phyloP scores from a whole-genome alignment of 441 rosid genomes.

The Codiaeum variegatum region DNA sequence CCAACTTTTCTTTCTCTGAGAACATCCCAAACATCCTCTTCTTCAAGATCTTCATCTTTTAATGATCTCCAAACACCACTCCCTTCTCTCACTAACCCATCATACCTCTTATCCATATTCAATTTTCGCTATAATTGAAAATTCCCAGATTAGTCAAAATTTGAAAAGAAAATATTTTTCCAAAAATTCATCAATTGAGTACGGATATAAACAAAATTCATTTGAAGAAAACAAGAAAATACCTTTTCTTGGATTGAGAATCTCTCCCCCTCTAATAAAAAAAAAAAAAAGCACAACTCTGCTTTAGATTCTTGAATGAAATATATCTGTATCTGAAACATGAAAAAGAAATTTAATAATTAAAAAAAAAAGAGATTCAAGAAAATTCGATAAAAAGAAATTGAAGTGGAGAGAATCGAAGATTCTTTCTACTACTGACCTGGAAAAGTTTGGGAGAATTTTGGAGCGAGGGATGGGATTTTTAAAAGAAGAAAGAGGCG shows the following conservation, averaged over 20 bases:
- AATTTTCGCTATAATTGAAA: conserved; percentile 23
- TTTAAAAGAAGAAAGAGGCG: background rate
- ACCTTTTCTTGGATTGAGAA: conserved; percentile 24
- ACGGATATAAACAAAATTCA: background rate
- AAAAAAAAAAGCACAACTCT: conserved; percentile 23
- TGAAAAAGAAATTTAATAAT: conserved; percentile 14
- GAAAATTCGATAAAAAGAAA: background rate
- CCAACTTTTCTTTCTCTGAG: conserved; percentile 33
- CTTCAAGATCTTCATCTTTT: conserved; percentile 67
- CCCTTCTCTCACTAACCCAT: conserved; percentile 37
- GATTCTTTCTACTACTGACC: conserved; percentile 16
- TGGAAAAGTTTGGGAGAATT: conserved; percentile 3
- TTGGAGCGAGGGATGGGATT: background rate
- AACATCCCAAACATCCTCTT: conserved; percentile 75
- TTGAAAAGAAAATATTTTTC: background rate
- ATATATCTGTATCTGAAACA: conserved; percentile 37
- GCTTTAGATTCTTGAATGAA: conserved; percentile 21
- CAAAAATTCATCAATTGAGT: background rate
- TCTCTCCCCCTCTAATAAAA: too few species aligned
- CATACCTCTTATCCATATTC: conserved; percentile 38
- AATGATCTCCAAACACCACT: conserved; percentile 54
- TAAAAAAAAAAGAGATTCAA: background rate
- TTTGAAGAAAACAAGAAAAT: conserved; percentile 18
- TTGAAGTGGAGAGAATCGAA: conserved; percentile 13
- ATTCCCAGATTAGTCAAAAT: conserved; percentile 15